phyloP scores from a whole-genome alignment of 495 filamentous ascomycete genomes.

The Cryomyces antarcticus region DNA sequence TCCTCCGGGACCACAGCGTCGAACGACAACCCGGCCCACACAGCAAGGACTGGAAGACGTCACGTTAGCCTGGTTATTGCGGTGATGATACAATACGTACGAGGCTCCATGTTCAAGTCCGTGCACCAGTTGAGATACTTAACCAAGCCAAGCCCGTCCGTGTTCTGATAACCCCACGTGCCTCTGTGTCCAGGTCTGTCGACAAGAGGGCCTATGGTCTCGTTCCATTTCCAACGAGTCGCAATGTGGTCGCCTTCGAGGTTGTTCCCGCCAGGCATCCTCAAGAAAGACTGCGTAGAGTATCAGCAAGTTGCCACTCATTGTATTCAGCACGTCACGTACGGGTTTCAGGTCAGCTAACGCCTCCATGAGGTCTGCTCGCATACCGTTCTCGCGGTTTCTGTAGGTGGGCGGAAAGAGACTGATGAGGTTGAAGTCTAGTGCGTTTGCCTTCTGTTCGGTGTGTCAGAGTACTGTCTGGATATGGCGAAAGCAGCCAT shows the following conservation, averaged over 20 bases:
- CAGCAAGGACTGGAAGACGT: conserved; percentile 7
- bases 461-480: background rate
- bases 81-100: no score
- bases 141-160: conserved; percentile 16
- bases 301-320: background rate
- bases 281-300: conserved; percentile 3
- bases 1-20: conserved; percentile 16
- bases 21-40: conserved; percentile 16
- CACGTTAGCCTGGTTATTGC: no score
- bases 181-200: conserved; percentile 16
- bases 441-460: background rate
- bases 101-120: conserved; percentile 15
- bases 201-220: conserved; percentile 17
- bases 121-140: conserved; percentile 18
- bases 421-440: conserved; percentile 19
- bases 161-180: conserved; percentile 19
- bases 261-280: conserved; percentile 17
- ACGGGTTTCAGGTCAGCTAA: conserved; percentile 7
- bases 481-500: background rate
- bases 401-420: conserved; percentile 21
- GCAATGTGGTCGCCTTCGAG: conserved; percentile 16
- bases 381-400: conserved; percentile 15
- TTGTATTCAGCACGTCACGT: background rate
- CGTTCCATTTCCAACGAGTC: conserved; percentile 18
- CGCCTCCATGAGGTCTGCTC: conserved; percentile 16